These are phyloP conservation scores for Sisymbrium altissimum DNA, from an alignment of 345 rosid species.

Conservation along the genomic window DNA sequence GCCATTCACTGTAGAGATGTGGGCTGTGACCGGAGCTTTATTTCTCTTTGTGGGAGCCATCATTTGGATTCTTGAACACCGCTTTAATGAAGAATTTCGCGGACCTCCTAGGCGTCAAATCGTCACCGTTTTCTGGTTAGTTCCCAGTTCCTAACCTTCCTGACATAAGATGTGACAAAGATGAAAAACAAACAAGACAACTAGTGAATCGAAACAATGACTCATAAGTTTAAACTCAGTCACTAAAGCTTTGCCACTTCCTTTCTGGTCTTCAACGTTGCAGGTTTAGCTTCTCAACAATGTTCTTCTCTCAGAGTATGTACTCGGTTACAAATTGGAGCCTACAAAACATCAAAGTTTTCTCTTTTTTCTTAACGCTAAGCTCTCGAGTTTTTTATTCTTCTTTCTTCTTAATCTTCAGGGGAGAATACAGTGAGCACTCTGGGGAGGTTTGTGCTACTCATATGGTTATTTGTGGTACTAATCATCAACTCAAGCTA, in stretches of 20 bases:
- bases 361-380: too few species aligned
- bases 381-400: not conserved
- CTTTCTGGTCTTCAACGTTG: conserved; percentile 33
- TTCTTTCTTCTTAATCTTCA: conserved; percentile 24
- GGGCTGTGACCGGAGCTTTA: conserved; percentile 76
- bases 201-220: not conserved
- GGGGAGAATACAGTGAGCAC: conserved; percentile 92
- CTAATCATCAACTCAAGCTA: conserved; percentile 94
- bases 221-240: not conserved
- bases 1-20: conserved; percentile 82
- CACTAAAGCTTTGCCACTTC: conserved; percentile 13
- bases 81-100: conserved; percentile 75
- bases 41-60: conserved; percentile 88
- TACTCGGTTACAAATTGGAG: conserved; percentile 10
- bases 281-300: conserved; percentile 99
- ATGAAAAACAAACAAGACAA: not conserved
- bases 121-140: conserved; percentile 79
- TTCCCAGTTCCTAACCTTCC: not conserved
- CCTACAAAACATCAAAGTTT: not conserved
- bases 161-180: not conserved
- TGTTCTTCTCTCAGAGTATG: conserved; percentile 98
- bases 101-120: conserved; percentile 88
- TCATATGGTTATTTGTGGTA: conserved; percentile 91
- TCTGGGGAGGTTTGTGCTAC: conserved; percentile 75
- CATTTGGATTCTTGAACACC: conserved; percentile 97